Conservation (phyloP, 345 rosid genomes). For the Dipteronia sinensis region DNA sequence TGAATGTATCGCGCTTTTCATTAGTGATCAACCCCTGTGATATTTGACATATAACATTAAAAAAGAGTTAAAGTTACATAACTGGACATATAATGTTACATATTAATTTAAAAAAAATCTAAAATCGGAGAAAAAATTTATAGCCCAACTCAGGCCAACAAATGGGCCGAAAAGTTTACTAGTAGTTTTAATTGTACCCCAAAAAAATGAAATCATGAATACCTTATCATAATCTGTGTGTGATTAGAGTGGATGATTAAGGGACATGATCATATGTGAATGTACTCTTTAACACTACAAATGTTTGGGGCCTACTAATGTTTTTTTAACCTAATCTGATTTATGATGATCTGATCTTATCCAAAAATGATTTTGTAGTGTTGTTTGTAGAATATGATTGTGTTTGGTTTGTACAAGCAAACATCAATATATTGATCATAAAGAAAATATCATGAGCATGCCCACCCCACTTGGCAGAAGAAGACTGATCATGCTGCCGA, state of each 20-base stretch:
- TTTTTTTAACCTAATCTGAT: conserved; percentile 9
- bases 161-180: background rate
- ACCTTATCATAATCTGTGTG: conserved; percentile 18
- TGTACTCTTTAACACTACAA: background rate
- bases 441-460: conserved; percentile 24
- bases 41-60: background rate
- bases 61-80: too few relatives aligned
- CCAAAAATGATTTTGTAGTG: conserved; percentile 3
- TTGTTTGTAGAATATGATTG: conserved; percentile 11
- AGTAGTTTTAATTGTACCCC: background rate
- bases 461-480: conserved; percentile 15
- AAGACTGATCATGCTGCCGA: conserved; percentile 40
- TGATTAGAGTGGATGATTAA: conserved; percentile 24
- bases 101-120: too few relatives aligned
- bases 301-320: conserved; percentile 14
- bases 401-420: conserved; percentile 18
- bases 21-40: conserved; percentile 61
- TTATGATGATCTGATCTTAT: conserved; percentile 17
- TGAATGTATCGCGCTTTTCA: conserved; percentile 83
- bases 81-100: too few relatives aligned
- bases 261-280: conserved; percentile 8
- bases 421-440: background rate
- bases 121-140: background rate
- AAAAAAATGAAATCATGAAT: background rate
- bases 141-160: background rate